A percentile compares a stretch with the other conserved stretches of the same genome.
Conservation (phyloP, 139 green algal species). For the Spirogloea muscicola region DNA sequence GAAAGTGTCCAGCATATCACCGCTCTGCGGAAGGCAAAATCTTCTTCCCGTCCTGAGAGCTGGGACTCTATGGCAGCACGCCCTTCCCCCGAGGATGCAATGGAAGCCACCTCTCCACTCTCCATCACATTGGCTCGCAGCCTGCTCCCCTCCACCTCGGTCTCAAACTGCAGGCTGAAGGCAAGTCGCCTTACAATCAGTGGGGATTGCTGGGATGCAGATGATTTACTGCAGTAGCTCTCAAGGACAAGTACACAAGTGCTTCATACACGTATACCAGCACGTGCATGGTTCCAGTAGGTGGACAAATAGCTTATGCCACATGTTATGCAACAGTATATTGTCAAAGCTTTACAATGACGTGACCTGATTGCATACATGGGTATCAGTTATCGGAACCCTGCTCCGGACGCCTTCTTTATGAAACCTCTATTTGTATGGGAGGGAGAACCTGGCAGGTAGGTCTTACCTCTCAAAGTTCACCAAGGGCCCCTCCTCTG, state of each 20-base stretch:
- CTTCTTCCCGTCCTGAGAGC: constrained; percentile 69
- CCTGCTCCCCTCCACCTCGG: constrained; percentile 62
- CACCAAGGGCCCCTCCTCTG: constrained; percentile 52
- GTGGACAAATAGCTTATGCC: no score
- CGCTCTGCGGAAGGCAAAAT: constrained; percentile 73
- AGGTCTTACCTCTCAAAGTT: constrained; percentile 41
- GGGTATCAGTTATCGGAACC: no score
- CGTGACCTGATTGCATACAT: no score
- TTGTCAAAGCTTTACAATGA: no score
- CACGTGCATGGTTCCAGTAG: no score
- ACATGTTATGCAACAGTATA: no score
- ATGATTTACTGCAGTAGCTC: no score
- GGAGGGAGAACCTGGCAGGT: neutral
- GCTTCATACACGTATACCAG: no score
- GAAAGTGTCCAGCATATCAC: constrained; percentile 1
- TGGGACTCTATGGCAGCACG: constrained; percentile 1
- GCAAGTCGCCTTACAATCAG: no score
- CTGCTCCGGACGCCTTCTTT: no score
- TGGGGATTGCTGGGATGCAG: no score
- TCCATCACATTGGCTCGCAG: constrained; percentile 61
- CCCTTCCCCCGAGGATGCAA: neutral
- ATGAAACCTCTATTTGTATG: neutral
- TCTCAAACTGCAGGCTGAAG: constrained; percentile 73
- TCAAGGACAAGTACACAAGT: no score
- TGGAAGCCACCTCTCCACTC: constrained; percentile 1